A percentile compares a stretch with the other conserved stretches of the same genome.
Conservation (phyloP, 208 protist species). For the Kentomonas sorsogonicus region DNA sequence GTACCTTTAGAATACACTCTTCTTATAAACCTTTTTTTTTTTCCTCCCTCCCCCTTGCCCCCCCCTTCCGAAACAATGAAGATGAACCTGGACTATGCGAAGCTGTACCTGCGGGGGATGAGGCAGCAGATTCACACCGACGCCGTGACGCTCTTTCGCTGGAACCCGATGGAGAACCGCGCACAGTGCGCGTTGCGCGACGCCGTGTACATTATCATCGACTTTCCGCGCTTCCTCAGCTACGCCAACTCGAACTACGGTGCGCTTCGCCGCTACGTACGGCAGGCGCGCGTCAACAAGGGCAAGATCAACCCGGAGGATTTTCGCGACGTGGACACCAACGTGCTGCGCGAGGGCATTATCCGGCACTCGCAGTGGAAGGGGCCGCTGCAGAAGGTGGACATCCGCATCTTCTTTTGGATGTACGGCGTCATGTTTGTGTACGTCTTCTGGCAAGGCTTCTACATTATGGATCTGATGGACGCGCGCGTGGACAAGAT, state of each 20-base stretch:
- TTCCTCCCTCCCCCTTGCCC: too few relatives aligned
- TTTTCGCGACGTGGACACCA: conserved; percentile 76
- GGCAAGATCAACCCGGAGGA: conserved; percentile 80
- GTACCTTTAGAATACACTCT: neutral
- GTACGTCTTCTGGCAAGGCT: conserved; percentile 63
- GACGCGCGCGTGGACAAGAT: conserved; percentile 55
- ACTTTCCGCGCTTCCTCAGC: conserved; percentile 61
- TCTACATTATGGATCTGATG: conserved; percentile 46
- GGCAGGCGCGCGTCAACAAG: conserved; percentile 71
- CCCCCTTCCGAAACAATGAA: too few relatives aligned
- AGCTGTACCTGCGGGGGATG: conserved; percentile 29
- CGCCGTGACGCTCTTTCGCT: conserved; percentile 29
- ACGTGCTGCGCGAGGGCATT: conserved; percentile 68
- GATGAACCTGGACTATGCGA: too few relatives aligned
- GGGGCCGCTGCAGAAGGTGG: conserved; percentile 75
- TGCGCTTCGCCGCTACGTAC: conserved; percentile 70
- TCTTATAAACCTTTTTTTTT: neutral
- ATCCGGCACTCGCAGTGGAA: conserved; percentile 66
- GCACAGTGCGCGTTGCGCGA: conserved; percentile 68
- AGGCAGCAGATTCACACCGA: conserved; percentile 28
- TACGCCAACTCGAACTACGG: conserved; percentile 77
- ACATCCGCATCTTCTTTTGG: conserved; percentile 81
- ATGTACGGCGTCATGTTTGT: conserved; percentile 83
- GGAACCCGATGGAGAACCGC: conserved; percentile 58
- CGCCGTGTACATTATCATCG: conserved; percentile 54